phyloP scores from a whole-genome alignment of 176 grass and related monocot genomes.

The Musa beccarii region DNA sequence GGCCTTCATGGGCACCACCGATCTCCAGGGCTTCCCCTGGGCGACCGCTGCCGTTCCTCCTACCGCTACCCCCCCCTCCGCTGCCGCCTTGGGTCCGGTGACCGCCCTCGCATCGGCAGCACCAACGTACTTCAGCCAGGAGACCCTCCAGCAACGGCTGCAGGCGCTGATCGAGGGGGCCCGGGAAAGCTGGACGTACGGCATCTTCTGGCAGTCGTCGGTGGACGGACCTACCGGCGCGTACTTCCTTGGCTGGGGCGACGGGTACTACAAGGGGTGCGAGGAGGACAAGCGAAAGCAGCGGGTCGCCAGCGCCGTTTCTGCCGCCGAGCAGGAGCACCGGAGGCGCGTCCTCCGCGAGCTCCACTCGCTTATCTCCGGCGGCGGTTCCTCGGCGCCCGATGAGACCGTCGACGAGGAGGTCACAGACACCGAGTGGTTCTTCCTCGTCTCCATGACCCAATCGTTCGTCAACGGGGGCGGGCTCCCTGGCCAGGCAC shows the following conservation, averaged over 20 bases:
- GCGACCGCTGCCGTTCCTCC: neutral
- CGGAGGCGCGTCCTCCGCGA: conserved; percentile 70
- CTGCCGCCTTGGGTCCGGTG: conserved; percentile 46
- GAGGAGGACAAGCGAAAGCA: conserved; percentile 22
- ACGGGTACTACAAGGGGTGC: too few species aligned
- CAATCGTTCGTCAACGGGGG: conserved; percentile 21
- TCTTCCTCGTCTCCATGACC: too few species aligned
- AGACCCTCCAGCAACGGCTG: too few species aligned
- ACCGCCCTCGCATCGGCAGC: conserved; percentile 71
- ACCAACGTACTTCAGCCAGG: conserved; percentile 37
- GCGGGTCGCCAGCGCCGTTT: neutral
- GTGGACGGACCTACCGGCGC: conserved; percentile 38
- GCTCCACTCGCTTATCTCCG: conserved; percentile 73
- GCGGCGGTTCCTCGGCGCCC: conserved; percentile 6
- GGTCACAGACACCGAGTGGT: too few species aligned
- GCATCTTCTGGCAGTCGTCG: conserved; percentile 13
- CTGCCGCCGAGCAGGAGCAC: conserved; percentile 71
- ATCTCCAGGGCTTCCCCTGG: conserved; percentile 64
- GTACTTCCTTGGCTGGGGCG: conserved; percentile 71
- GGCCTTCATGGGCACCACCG: conserved; percentile 79
- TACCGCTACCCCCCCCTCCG: neutral
- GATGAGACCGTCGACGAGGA: conserved; percentile 86
- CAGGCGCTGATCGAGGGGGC: too few species aligned
- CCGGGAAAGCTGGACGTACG: too few species aligned
- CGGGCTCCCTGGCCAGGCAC: conserved; percentile 46